Base-by-base conservation (phyloP, 2,329 filamentous ascomycete species). In the Neophaeococcomyces aloes region DNA sequence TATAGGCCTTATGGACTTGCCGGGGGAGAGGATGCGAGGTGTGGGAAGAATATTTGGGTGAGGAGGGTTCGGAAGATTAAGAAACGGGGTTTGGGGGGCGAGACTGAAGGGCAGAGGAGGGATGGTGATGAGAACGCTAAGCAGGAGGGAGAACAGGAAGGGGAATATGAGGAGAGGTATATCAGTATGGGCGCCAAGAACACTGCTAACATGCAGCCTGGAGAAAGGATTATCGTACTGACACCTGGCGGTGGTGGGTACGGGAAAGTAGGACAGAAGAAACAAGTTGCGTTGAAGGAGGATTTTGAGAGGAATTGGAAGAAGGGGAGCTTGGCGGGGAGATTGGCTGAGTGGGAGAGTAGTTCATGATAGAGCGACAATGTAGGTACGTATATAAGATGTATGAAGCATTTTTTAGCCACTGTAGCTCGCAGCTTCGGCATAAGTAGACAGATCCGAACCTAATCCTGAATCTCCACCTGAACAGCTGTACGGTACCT, bases 11-110 rank as follows among this genome's bases (percentile, higher is more conserved):
- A 88, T 53, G 88, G 89, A 0, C 71, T 95, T 47, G 80, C 79
- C 17, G 89, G 89, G 0, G 89, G 89, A 3, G 81, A 79, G 45
- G 82, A 89, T 48, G 89, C 79, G 0, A 65, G 77, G 53, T 81
- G 83, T 39, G 89, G 89, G 0, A 66, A 88, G 48, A 96, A 96
- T 54, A 68, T 93, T 35, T 96, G 89, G 89, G 79, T 93, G 25
- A 71, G 85, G 6, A 81, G 76, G 48, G 80, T 89, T 42, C 67
- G 71, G 52, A 78, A 76, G 60, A 65, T 43, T 6, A 49, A 52
- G 4, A 53, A 43, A 21, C 51, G 56, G 29, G 58, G 61, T 10
- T n/a, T 21, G 50, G 58, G 30, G 1, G 61, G 65, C 49, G 66
- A 65, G 43, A 58, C 68, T 41, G 67, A 67, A 45, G 69, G 74